Evolutionary conservation across 495 filamentous ascomycete species (phyloP).

Genomic region (Hypomontagnella monticulosa): DNA sequence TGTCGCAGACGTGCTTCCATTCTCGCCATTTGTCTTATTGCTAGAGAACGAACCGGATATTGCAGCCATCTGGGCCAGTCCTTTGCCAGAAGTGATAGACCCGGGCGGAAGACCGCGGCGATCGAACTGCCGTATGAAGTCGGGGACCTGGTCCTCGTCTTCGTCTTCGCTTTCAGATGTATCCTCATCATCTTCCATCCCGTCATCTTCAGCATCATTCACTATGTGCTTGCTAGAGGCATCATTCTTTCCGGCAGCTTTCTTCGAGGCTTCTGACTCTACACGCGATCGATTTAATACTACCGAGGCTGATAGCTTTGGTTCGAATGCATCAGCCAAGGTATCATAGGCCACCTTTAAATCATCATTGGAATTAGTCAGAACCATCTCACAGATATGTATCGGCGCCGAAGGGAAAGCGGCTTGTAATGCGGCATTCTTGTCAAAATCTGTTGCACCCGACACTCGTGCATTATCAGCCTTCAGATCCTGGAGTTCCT

Average conservation of each 20-base stretch:
- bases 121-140: constrained; percentile 54
- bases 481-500: constrained; percentile 32
- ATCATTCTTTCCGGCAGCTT: background rate
- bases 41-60: constrained; percentile 39
- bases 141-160: constrained; percentile 45
- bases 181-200: constrained; percentile 13
- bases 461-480: constrained; percentile 26
- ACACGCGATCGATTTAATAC: constrained; percentile 4
- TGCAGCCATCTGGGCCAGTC: constrained; percentile 50
- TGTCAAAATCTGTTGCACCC: constrained; percentile 39
- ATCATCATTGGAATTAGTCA: constrained; percentile 34
- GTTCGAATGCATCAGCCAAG: constrained; percentile 23
- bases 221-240: background rate
- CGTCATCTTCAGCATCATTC: background rate
- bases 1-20: constrained; percentile 40
- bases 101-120: constrained; percentile 60
- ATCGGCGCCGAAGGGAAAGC: constrained; percentile 49
- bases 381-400: constrained; percentile 40
- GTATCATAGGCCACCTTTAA: constrained; percentile 27
- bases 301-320: constrained; percentile 18
- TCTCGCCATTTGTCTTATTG: constrained; percentile 40
- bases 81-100: constrained; percentile 56
- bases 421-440: constrained; percentile 45
- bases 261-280: background rate
- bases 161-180: constrained; percentile 39